phyloP scores from a whole-genome alignment of 2,329 filamentous ascomycete species.

The Fusarium xyrophilum region DNA sequence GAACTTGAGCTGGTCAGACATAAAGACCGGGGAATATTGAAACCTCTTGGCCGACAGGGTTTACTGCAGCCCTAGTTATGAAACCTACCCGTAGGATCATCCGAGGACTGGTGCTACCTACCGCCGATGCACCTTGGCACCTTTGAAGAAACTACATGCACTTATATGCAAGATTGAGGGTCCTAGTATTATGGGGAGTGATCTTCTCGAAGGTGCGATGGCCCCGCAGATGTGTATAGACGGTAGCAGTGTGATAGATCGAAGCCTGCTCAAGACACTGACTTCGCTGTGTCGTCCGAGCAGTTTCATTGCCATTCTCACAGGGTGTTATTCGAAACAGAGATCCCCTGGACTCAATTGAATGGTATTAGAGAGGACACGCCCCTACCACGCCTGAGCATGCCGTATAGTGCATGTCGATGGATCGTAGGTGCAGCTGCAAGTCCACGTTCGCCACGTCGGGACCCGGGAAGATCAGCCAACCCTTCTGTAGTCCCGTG shows the following conservation, averaged over 20 bases:
- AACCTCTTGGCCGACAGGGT: neutral
- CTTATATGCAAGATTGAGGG: neutral
- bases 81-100: neutral
- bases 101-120: neutral
- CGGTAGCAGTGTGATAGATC: neutral
- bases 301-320: neutral
- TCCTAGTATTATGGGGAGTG: fast-evolving
- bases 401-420: neutral
- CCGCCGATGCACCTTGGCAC: neutral
- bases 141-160: neutral
- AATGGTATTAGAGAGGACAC: neutral
- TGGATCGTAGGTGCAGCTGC: neutral
- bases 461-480: neutral
- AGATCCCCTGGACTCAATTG: fast-evolving
- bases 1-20: fast-evolving
- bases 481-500: fast-evolving
- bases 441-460: neutral
- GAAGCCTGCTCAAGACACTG: neutral
- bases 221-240: neutral
- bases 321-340: fast-evolving
- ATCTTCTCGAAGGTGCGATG: neutral
- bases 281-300: neutral
- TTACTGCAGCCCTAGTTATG: neutral
- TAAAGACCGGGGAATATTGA: neutral
- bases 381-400: no score